Evolutionary conservation across 2,329 filamentous ascomycete genomes (phyloP).

Genomic region (Colletotrichum plurivorum): DNA sequence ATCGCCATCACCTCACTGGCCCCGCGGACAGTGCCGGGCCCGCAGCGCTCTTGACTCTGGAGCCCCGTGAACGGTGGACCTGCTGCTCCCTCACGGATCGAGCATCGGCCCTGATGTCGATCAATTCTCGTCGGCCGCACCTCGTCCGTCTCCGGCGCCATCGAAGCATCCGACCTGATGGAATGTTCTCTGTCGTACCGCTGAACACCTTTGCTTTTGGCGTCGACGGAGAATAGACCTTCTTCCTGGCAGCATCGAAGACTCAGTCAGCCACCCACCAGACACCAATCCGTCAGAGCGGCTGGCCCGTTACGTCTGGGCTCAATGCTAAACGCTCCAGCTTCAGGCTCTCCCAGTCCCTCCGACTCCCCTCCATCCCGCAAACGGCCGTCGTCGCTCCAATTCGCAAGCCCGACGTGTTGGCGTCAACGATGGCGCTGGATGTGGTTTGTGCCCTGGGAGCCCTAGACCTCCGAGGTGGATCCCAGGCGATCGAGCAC

Average conservation of each 20-base stretch:
- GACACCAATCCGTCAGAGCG: constrained; percentile 24
- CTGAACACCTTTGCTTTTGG: constrained; percentile 6
- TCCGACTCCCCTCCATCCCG: neutral
- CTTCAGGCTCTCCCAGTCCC: constrained; percentile 14
- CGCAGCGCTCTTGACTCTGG: constrained; percentile 3
- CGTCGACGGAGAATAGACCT: constrained; percentile 7
- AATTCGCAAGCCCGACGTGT: neutral
- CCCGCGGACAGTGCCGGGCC: constrained; percentile 13
- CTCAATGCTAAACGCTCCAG: constrained; percentile 24
- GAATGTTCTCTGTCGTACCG: too few relatives aligned
- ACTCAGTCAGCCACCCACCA: constrained; percentile 6
- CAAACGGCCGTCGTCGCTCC: constrained; percentile 29
- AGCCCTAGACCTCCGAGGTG: neutral
- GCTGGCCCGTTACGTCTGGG: constrained; percentile 22
- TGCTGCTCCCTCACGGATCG: constrained; percentile 22
- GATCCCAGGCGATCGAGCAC: neutral
- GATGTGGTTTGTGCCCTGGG: constrained; percentile 3
- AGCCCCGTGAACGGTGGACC: neutral
- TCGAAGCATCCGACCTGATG: neutral
- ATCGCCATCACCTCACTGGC: constrained; percentile 5
- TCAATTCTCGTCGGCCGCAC: constrained; percentile 1
- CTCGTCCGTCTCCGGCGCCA: constrained; percentile 27
- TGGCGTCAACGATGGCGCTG: constrained; percentile 17
- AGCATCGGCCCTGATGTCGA: constrained; percentile 22
- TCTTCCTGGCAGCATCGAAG: constrained; percentile 2